phyloP scores from a whole-genome alignment of 768 basidiomycete species.

The Mycena filopes region DNA sequence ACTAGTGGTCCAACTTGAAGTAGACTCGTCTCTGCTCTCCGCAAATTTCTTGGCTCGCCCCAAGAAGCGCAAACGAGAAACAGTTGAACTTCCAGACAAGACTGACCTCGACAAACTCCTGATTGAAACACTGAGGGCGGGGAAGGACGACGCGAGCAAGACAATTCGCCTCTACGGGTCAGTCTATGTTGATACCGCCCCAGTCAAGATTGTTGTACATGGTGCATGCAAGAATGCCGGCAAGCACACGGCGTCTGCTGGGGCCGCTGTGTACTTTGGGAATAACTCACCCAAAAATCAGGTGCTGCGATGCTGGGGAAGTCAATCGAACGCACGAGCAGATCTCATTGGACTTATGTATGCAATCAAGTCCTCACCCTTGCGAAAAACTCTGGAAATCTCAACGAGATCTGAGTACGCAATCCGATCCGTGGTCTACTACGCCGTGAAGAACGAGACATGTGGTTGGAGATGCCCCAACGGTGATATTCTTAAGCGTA shows the following conservation, averaged over 20 bases:
- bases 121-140: background rate
- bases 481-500: constrained; percentile 2
- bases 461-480: constrained; percentile 8
- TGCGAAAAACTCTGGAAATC: background rate
- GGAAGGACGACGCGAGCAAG: background rate
- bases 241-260: too few relatives aligned
- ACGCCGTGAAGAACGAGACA: constrained; percentile 1
- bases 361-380: background rate
- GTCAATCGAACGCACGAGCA: background rate
- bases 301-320: background rate
- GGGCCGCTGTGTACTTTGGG: too few relatives aligned
- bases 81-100: background rate
- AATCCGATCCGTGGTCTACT: background rate
- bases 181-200: background rate
- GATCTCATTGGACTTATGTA: background rate
- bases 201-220: background rate
- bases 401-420: constrained; percentile 9
- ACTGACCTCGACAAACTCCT: constrained; percentile 2
- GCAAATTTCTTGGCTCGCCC: background rate
- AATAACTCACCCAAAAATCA: too few relatives aligned
- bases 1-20: background rate
- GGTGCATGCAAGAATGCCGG: background rate
- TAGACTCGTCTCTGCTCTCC: background rate
- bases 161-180: background rate
- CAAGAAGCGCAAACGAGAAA: background rate